Conservation (phyloP, 139 green algal genomes). For the Micractinium conductrix region DNA sequence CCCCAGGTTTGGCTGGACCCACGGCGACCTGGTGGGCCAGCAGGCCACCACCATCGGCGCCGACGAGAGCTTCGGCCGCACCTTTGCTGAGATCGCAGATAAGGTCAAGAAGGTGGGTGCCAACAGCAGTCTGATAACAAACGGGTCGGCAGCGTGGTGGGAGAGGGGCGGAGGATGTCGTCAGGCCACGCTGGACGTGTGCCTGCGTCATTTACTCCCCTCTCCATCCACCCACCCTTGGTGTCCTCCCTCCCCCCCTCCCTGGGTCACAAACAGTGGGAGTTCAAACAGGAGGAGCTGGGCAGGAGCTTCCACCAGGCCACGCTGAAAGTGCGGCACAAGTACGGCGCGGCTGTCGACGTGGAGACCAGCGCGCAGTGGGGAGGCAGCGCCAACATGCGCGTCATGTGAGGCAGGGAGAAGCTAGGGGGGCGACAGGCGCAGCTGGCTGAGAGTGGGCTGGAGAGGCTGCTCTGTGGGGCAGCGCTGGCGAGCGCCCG, state of each 20-base stretch:
- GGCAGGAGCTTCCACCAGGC: not conserved
- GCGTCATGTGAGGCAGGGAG: slow-evolving; percentile 5
- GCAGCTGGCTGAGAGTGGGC: not conserved
- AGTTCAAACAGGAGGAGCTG: not conserved
- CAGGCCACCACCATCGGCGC: not conserved
- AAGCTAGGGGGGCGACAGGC: not conserved
- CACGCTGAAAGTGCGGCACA: not conserved
- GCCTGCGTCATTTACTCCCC: no score
- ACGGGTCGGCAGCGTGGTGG: not conserved
- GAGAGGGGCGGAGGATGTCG: no score
- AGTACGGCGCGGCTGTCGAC: not conserved
- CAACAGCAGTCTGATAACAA: no score
- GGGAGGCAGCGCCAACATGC: not conserved
- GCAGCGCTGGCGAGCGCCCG: not conserved
- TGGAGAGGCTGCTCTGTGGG: not conserved
- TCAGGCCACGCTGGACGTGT: no score
- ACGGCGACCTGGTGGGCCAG: not conserved
- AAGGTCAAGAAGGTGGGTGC: slow-evolving; percentile 1
- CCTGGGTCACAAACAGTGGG: no score
- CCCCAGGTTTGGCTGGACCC: slow-evolving; percentile 12
- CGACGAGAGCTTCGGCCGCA: not conserved
- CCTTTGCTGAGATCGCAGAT: not conserved
- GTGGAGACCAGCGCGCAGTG: not conserved
- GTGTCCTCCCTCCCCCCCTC: no score
- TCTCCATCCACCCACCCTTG: no score